Base-by-base conservation (phyloP, 495 filamentous ascomycete species). In the Xylaria palmicola region DNA sequence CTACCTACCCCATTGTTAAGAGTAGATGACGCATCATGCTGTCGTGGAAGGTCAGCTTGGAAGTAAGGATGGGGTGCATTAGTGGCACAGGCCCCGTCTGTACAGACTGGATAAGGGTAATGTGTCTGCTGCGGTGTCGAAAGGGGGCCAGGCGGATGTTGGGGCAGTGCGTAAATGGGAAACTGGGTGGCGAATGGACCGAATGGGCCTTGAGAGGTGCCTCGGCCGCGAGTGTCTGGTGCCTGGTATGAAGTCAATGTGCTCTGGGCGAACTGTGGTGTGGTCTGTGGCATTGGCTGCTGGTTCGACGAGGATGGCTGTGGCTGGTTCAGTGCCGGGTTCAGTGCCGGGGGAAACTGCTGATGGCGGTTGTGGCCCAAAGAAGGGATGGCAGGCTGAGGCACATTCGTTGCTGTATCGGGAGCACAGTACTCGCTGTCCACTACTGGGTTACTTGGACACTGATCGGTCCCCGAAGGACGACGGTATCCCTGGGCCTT, bases 101-200 rank as follows among this genome's bases (percentile, higher is more conserved):
- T 8, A 30, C 34, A 30, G 30, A 1, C 48, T 0, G 37, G 37
- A 19, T 9, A 15, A 34, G 29, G 13, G 12, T 29, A 26, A 32
- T 44, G 36, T 4, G 10, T 26, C 24, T 41, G 32, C n/a, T 59
- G 56, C n/a, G 34, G 41, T n/a, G 15, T 20, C 9, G 48, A 19
- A 13, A 39, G 37, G 17, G 36, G 36, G 12, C 56, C 56, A 8
- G 49, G 24, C 22, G 6, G 26, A 12, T 45, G 22, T 6, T 45
- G 37, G 4, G 40, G 10, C 15, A 45, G n/a, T n/a, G 48, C 12
- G 15, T 52, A 36, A 5, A 19, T 12, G 15, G 48, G 49, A 13
- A 60, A 26, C 20, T 60, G 58, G 29, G 52, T 12, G 20, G 58
- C 48, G 17, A 60, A 60, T 12, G 52, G 9, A 29, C 48, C 48